Percentiles rank a stretch among this genome's conserved stretches.
Conservation (phyloP, 2,329 filamentous ascomycete species). For the Mycosphaerella arachidis region DNA sequence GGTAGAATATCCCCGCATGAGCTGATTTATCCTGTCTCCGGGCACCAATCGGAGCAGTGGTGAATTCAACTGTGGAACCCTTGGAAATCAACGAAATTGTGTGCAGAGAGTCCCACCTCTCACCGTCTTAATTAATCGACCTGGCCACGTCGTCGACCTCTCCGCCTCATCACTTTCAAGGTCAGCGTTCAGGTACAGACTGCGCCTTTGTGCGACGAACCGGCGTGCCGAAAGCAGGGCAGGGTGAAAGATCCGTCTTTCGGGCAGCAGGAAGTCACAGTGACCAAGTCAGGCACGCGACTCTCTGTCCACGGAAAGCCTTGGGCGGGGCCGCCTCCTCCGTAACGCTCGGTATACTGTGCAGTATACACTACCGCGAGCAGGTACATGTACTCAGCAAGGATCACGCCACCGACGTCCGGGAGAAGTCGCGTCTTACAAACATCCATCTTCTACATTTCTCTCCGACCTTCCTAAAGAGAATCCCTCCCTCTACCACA, state of each 20-base stretch:
- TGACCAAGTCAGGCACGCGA: background rate
- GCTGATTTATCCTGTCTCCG: too few relatives aligned
- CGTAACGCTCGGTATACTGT: background rate
- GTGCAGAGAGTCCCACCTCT: too few relatives aligned
- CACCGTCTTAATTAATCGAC: background rate
- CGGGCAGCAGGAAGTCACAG: background rate
- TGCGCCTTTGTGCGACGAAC: background rate
- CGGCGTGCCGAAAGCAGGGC: background rate
- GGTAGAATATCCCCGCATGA: too few relatives aligned
- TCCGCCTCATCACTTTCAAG: background rate
- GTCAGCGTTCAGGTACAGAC: too few relatives aligned
- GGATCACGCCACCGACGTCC: background rate
- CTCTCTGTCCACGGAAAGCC: background rate
- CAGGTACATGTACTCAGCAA: background rate
- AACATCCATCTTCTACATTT: too few relatives aligned
- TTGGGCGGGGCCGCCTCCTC: background rate
- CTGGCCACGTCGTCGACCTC: background rate
- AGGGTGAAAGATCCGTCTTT: background rate
- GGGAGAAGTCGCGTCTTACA: background rate
- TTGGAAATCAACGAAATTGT: too few relatives aligned
- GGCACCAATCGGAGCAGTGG: too few relatives aligned
- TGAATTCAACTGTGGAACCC: too few relatives aligned
- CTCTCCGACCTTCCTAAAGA: background rate
- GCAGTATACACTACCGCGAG: background rate
- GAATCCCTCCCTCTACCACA: background rate